Evolutionary conservation across 2,329 filamentous ascomycete species (phyloP).

Genomic region (Metarhizium sp.): DNA sequence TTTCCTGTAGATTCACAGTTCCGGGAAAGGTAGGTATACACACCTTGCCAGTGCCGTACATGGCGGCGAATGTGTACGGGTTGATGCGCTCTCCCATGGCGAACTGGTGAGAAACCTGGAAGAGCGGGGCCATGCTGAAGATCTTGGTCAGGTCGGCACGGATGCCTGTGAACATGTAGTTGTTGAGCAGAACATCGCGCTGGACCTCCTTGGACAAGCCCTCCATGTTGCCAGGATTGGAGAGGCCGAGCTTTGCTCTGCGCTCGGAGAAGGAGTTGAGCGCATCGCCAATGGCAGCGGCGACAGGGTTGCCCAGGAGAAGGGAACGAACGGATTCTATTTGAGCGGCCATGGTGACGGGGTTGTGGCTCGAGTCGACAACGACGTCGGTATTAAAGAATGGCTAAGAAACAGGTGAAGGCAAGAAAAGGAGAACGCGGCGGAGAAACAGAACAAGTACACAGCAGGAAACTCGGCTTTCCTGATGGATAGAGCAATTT

Average conservation of each 20-base stretch:
- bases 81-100: conserved; percentile 88
- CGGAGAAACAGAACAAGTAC: background rate
- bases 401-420: background rate
- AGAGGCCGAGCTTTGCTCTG: conserved; percentile 77
- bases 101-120: conserved; percentile 96
- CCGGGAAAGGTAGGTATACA: conserved; percentile 5
- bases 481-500: conserved; percentile 7
- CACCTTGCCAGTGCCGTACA: conserved; percentile 91
- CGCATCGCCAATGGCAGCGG: conserved; percentile 62
- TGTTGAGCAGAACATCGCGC: conserved; percentile 91
- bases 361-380: conserved; percentile 12
- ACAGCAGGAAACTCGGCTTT: conserved; percentile 6
- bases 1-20: background rate
- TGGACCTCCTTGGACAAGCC: conserved; percentile 84
- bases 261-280: conserved; percentile 75
- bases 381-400: conserved; percentile 12
- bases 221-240: conserved; percentile 90
- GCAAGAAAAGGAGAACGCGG: background rate
- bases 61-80: conserved; percentile 88
- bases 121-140: conserved; percentile 86
- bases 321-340: conserved; percentile 50
- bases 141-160: conserved; percentile 94
- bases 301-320: conserved; percentile 65
- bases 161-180: conserved; percentile 93
- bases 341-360: conserved; percentile 40